Percentiles rank a stretch among this genome's conserved stretches.
Evolutionary conservation across 106 monocot species (phyloP).

Genomic region (Acorus gramineus): DNA sequence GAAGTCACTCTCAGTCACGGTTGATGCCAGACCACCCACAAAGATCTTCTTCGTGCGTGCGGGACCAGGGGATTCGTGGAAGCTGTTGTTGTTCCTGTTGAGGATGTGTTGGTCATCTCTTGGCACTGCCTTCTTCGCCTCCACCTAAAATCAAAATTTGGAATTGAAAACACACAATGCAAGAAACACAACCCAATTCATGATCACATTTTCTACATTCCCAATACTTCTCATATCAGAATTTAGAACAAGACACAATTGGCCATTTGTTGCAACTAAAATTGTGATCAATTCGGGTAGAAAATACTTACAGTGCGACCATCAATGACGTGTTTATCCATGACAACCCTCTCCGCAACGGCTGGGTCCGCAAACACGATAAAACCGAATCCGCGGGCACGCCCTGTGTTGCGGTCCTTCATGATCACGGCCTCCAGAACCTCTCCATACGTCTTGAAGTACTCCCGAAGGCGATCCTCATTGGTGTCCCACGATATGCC

Average conservation of each 20-base stretch:
- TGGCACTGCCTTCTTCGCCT: conserved; percentile 62
- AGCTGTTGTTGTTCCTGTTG: conserved; percentile 23
- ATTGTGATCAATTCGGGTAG: too few species aligned
- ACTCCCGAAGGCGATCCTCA: conserved; percentile 16
- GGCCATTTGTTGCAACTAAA: too few species aligned
- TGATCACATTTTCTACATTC: too few species aligned
- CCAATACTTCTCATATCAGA: too few species aligned
- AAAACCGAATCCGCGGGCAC: conserved; percentile 28
- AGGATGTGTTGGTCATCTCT: conserved; percentile 40
- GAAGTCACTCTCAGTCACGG: conserved; percentile 45
- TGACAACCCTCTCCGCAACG: conserved; percentile 24
- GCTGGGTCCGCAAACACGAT: conserved; percentile 22
- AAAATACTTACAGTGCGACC: conserved; percentile 19
- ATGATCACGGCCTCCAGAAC: conserved; percentile 12
- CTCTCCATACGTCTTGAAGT: conserved; percentile 22
- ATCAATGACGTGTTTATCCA: conserved; percentile 28
- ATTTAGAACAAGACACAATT: too few species aligned
- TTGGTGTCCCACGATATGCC: conserved; percentile 9
- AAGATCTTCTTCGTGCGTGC: conserved; percentile 47
- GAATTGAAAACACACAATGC: too few species aligned
- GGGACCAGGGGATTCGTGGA: conserved; percentile 35
- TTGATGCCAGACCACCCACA: conserved; percentile 49
- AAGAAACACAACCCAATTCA: too few species aligned
- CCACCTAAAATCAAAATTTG: conserved; percentile 26
- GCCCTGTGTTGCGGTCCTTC: conserved; percentile 11